Evolutionary conservation across 2,329 filamentous ascomycete species (phyloP), one percentile per base, ranked within the genome.

Genomic region (Mycogone perniciosa): DNA sequence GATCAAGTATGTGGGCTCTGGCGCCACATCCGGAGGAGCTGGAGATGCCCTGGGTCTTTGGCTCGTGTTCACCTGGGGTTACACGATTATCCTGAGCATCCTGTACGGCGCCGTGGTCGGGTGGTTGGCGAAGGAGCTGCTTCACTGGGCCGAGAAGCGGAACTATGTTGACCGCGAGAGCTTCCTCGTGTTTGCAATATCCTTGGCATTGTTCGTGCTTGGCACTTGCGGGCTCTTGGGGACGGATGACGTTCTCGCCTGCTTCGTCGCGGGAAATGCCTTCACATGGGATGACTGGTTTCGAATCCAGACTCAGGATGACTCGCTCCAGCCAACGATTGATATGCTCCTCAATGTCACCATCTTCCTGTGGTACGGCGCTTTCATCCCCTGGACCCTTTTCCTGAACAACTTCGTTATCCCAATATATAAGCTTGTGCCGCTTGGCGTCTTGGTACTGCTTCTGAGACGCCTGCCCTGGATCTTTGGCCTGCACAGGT

Each of bases 241-340:
- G 1, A 92, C 84, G 34, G 90, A 96, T 62, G 91, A 96, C 62
- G 86, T 96, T 1, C 76, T 96, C 6, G 90, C 91, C 1, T 95
- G 89, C 70, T 96, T 96, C 64, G 85, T 96, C 59, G 91, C 91
- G 2, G 91, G 91, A 1, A 96, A 95, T 62, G 81, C 81, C 1
- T 95, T 96, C 59, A 95, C 89, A 0, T 92, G 89, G 83, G 90
- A 95, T 64, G 89, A 95, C 68, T 95, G 89, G 89, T 96, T 96
- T 68, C 85, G 91, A 0, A 73, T 92, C 1, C 88, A 95, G 66
- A 96, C 91, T 0, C 73, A 86, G 59, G 91, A 96, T 59, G 92
- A 96, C 62, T 91, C 88, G 2, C 77, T 96, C n/a, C 90, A 96
- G 64, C 90, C 90, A 0, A 96, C 90, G 0, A 87, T 96, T 42